These are phyloP conservation scores for Cronartium quercuum DNA, from an alignment of 1,284 basidiomycete species.

Conservation along the genomic window DNA sequence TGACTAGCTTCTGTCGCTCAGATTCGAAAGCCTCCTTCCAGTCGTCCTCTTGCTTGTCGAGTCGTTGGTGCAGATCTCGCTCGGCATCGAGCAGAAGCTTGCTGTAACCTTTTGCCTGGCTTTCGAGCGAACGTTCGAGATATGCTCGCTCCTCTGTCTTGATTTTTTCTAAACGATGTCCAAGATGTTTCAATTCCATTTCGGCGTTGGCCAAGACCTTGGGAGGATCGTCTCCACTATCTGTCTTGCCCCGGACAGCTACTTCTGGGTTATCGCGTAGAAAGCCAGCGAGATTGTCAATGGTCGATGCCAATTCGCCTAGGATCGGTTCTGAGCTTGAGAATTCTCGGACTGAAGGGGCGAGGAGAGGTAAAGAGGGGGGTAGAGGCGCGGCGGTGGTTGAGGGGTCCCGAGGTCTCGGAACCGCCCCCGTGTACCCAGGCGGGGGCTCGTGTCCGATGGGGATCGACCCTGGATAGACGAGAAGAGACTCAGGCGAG, in stretches of 20 bases:
- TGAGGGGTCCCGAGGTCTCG: conserved; percentile 42
- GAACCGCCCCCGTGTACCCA: conserved; percentile 62
- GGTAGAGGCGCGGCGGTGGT: conserved; percentile 49
- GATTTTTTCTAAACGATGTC: conserved; percentile 68
- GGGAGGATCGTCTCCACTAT: conserved; percentile 55
- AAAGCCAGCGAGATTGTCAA: conserved; percentile 83
- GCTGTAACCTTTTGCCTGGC: conserved; percentile 77
- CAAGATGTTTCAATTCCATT: conserved; percentile 73
- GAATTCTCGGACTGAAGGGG: conserved; percentile 70
- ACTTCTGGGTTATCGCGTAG: conserved; percentile 63
- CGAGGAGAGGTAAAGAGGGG: conserved; percentile 66
- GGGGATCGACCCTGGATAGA: conserved; percentile 58
- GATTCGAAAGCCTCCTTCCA: conserved; percentile 76
- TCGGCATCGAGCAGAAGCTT: conserved; percentile 73
- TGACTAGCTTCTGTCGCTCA: conserved; percentile 68
- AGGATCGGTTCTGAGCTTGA: conserved; percentile 78
- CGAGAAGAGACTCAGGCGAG: not conserved
- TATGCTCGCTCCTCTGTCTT: conserved; percentile 71
- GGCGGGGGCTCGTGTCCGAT: conserved; percentile 85
- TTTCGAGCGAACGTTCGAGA: conserved; percentile 71
- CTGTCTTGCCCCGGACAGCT: conserved; percentile 49
- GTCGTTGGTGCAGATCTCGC: conserved; percentile 72
- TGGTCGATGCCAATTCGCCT: conserved; percentile 81
- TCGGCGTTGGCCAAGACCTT: conserved; percentile 61
- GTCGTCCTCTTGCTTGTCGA: conserved; percentile 76